Evolutionary conservation across 257 asterid genomes (phyloP).

Genomic region (Anisodus acutangulus): DNA sequence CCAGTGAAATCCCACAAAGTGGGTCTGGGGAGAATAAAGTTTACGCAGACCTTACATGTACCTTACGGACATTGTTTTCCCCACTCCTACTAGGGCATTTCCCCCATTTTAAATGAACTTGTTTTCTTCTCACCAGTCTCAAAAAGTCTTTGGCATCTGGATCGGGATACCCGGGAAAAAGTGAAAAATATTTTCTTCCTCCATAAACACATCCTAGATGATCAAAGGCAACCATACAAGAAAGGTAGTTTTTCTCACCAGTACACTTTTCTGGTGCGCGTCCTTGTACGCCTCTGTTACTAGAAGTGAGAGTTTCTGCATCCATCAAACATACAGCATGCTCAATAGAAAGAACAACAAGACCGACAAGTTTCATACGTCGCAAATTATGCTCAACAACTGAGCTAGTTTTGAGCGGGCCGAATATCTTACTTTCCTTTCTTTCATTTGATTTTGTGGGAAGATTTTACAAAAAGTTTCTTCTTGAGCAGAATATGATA

Average conservation of each 20-base stretch:
- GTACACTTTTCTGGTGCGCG: slow-evolving; percentile 90
- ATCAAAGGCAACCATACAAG: not conserved
- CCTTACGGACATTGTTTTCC: too few species aligned
- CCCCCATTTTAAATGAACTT: too few species aligned
- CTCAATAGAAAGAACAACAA: slow-evolving; percentile 21
- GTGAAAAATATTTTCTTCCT: too few species aligned
- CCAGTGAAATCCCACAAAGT: too few species aligned
- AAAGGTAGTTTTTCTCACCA: slow-evolving; percentile 47
- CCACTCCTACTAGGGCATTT: too few species aligned
- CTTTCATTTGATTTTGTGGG: not conserved
- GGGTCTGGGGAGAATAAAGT: too few species aligned
- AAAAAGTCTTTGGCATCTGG: too few species aligned
- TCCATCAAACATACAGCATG: not conserved
- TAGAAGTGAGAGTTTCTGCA: slow-evolving; percentile 73
- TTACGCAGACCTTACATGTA: too few species aligned
- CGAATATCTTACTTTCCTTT: not conserved
- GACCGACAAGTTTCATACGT: not conserved
- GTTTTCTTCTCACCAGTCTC: too few species aligned
- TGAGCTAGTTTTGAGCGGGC: not conserved
- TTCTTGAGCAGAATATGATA: not conserved
- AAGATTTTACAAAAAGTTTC: not conserved
- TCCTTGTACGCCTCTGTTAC: slow-evolving; percentile 90
- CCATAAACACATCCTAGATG: not conserved
- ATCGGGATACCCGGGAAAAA: too few species aligned
- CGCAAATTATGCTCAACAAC: not conserved